Conservation (phyloP, 768 basidiomycete genomes). For the Panellus pusillus region DNA sequence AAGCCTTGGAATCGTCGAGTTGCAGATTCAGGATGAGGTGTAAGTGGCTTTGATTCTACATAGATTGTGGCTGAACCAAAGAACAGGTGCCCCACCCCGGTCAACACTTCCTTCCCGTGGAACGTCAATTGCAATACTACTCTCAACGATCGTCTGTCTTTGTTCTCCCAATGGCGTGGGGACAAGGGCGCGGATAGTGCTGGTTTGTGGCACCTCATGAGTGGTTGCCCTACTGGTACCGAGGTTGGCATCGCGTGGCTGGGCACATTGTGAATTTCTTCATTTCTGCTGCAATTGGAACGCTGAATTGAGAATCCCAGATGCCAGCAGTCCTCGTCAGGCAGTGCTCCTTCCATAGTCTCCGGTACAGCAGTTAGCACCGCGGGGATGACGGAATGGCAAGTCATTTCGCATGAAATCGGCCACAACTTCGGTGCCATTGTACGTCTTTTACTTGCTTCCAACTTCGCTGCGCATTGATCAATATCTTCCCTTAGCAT, state of each 20-base stretch:
- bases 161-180: slow-evolving; percentile 84
- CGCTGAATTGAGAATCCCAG: slow-evolving; percentile 28
- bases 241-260: slow-evolving; percentile 91
- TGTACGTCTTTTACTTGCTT: slow-evolving; percentile 42
- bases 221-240: slow-evolving; percentile 75
- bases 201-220: slow-evolving; percentile 90
- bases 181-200: slow-evolving; percentile 67
- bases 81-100: slow-evolving; percentile 58
- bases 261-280: slow-evolving; percentile 58
- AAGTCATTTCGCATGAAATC: slow-evolving; percentile 80
- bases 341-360: slow-evolving; percentile 49
- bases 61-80: neutral
- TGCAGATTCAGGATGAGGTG: slow-evolving; percentile 66
- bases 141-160: slow-evolving; percentile 70
- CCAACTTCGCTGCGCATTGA: slow-evolving; percentile 7
- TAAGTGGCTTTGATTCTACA: slow-evolving; percentile 27
- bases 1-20: slow-evolving; percentile 78
- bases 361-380: slow-evolving; percentile 85
- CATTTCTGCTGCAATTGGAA: neutral
- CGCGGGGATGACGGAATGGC: slow-evolving; percentile 75
- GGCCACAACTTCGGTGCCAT: slow-evolving; percentile 91
- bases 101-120: slow-evolving; percentile 62
- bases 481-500: slow-evolving; percentile 39
- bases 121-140: slow-evolving; percentile 67
- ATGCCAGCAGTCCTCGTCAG: slow-evolving; percentile 56